Evolutionary conservation across 345 rosid genomes (phyloP).

Genomic region (Sonneratia alba): DNA sequence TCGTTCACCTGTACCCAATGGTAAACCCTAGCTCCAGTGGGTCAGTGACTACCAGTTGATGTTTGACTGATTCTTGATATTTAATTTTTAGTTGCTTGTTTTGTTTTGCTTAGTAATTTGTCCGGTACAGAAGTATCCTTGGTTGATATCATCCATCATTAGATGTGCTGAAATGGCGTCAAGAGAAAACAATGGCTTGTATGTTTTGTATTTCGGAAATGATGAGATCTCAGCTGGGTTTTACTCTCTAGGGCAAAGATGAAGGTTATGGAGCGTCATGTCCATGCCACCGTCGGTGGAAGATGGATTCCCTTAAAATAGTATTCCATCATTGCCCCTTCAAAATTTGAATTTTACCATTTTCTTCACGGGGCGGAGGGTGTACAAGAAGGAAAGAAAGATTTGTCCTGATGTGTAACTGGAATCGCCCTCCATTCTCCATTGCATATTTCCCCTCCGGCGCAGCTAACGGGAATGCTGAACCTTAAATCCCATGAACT

Average conservation of each 20-base stretch:
- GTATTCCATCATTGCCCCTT: not conserved
- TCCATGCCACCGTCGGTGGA: no score
- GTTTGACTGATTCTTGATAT: not conserved
- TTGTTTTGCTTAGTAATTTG: not conserved
- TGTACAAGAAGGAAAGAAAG: no score
- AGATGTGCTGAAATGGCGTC: not conserved
- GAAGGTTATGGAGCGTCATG: no score
- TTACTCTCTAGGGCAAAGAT: not conserved
- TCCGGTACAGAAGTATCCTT: not conserved
- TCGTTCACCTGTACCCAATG: conserved; percentile 30
- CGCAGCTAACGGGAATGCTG: no score
- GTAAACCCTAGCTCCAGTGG: conserved; percentile 2
- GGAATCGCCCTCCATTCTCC: no score
- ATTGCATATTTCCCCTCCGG: no score
- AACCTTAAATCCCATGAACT: no score
- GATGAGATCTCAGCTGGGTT: not conserved
- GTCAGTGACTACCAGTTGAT: not conserved
- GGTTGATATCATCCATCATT: not conserved
- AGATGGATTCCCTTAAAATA: not conserved
- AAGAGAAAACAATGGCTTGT: not conserved
- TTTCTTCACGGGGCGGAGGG: no score
- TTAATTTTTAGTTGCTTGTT: not conserved
- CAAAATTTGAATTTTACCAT: not conserved
- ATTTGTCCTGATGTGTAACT: no score
- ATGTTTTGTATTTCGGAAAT: not conserved